Evolutionary conservation across 2,329 filamentous ascomycete genomes (phyloP), one percentile per base, ranked within the genome.

Genomic region (Trichoderma simmonsii): DNA sequence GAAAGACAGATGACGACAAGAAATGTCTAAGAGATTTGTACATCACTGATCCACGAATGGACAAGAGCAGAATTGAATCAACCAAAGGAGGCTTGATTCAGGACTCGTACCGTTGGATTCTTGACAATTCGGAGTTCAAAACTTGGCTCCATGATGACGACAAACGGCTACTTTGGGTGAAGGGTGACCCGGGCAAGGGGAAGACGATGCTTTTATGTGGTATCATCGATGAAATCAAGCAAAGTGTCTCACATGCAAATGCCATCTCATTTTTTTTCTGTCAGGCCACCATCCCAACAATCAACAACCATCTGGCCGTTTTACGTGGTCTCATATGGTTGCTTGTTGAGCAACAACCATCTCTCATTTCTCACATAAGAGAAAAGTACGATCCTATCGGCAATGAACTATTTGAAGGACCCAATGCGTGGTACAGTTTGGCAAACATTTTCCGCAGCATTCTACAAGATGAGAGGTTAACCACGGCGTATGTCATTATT

Each of bases 151-250:
- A 74, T 3, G 63, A 77, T 21, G 4, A 59, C 0, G 36, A 76
- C 0, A 72, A 24, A n/a, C 72, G 34, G 12, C 65, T 83, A 11
- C 79, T 85, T 2, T 83, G 82, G 82, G 76, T 83, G 36, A 81
- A 75, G n/a, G 82, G 82, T 1, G 80, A 80, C 30, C 78, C 83
- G 1, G 83, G 83, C 11, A 85, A 82, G 51, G 83, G 83, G 21
- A 85, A 85, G 75, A 85, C 83, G 0, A 85, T 85, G 82, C 75
- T 85, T 4, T 71, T 85, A 0, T 81, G 78, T 15, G 79, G 81
- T 6, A 79, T 84, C 28, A 77, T 83, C 56, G 18, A 70, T 1
- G 54, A 72, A 7, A 36, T 71, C 3, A 26, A 48, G 7, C 15
- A 4, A 1, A 6, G 8, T 21, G 24, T 3, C 1, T 12, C 30